These are phyloP conservation scores for Flaveria sonorensis DNA, from an alignment of 129 eudicot species.

Conservation along the genomic window DNA sequence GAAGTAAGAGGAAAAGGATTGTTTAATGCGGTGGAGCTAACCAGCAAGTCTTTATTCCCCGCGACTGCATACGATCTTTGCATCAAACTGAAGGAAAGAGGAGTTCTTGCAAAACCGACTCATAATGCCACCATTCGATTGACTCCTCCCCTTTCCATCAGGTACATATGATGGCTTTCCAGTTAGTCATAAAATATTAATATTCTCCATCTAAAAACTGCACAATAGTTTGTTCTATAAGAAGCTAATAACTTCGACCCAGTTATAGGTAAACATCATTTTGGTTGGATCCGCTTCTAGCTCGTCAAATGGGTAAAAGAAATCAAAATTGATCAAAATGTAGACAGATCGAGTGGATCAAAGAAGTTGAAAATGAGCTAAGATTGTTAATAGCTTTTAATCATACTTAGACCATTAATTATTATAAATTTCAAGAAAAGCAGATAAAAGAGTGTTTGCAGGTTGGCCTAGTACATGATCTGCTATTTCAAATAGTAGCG, in stretches of 20 bases:
- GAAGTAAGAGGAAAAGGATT: conserved; percentile 93
- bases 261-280: too few relatives aligned
- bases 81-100: conserved; percentile 86
- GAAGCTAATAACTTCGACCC: background rate
- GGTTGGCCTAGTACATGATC: too few relatives aligned
- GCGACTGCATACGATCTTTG: conserved; percentile 88
- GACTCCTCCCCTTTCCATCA: conserved; percentile 94
- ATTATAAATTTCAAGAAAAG: too few relatives aligned
- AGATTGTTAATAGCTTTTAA: too few relatives aligned
- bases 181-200: background rate
- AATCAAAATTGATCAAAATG: too few relatives aligned
- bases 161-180: conserved; percentile 42
- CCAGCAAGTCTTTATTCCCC: conserved; percentile 70
- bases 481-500: too few relatives aligned
- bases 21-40: conserved; percentile 88
- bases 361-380: too few relatives aligned
- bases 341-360: too few relatives aligned
- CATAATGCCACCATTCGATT: conserved; percentile 83
- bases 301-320: too few relatives aligned
- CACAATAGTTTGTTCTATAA: background rate
- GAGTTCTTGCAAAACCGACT: conserved; percentile 94
- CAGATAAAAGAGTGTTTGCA: too few relatives aligned
- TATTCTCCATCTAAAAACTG: background rate
- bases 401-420: too few relatives aligned
- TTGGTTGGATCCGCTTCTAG: too few relatives aligned